Evolutionary conservation across 371 early-diverging fungal genomes (phyloP).

Genomic region (Mortierella sp.): DNA sequence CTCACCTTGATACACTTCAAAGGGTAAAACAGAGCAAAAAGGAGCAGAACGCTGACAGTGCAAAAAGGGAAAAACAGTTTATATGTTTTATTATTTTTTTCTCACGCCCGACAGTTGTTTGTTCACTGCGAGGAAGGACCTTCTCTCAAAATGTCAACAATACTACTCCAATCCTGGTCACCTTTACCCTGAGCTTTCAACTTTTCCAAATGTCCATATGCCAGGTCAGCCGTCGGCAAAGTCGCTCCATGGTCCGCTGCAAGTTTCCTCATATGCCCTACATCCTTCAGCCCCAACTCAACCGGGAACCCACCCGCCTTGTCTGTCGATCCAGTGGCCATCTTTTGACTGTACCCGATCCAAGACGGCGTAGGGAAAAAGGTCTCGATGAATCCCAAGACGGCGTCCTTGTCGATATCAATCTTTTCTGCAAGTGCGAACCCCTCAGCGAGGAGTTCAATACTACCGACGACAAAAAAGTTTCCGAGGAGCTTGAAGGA

Average conservation of each 20-base stretch:
- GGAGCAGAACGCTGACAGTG: no score
- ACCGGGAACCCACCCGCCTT: conserved; percentile 62
- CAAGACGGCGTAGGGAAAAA: conserved; percentile 62
- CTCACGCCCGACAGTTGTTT: background rate
- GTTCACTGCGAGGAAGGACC: background rate
- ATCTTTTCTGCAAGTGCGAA: conserved; percentile 74
- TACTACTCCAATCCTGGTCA: conserved; percentile 8
- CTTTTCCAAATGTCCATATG: background rate
- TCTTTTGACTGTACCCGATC: conserved; percentile 50
- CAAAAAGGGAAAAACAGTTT: background rate
- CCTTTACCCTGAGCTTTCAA: conserved; percentile 1
- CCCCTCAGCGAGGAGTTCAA: conserved; percentile 78
- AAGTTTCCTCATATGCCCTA: conserved; percentile 54
- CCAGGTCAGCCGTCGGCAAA: conserved; percentile 19
- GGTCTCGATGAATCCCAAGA: conserved; percentile 67
- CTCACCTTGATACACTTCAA: no score
- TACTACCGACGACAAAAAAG: conserved; percentile 66
- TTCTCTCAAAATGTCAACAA: conserved; percentile 6
- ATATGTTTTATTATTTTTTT: background rate
- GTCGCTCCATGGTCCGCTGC: background rate
- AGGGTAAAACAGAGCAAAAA: no score
- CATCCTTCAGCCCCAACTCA: conserved; percentile 66
- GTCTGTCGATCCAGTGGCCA: conserved; percentile 17
- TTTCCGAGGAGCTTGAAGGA: conserved; percentile 77
- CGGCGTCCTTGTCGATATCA: conserved; percentile 67